phyloP scores from a whole-genome alignment of 2,329 filamentous ascomycete species.

The Aschersonia sp. region DNA sequence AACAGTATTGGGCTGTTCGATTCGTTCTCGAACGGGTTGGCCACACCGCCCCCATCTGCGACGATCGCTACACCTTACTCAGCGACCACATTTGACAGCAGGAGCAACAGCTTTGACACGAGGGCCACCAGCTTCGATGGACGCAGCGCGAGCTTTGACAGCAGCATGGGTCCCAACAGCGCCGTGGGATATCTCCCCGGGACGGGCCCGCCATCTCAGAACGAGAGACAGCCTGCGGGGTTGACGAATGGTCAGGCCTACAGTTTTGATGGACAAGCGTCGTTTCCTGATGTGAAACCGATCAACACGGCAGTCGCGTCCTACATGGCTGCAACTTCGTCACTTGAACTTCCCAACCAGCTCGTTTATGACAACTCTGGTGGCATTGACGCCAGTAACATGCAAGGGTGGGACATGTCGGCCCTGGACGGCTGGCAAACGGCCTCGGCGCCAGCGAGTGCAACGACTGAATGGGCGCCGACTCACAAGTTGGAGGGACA shows the following conservation, averaged over 20 bases:
- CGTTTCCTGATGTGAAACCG: conserved; percentile 20
- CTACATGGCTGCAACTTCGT: conserved; percentile 15
- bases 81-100: conserved; percentile 6
- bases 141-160: conserved; percentile 25
- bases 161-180: conserved; percentile 14
- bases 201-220: conserved; percentile 10
- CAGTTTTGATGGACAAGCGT: conserved; percentile 15
- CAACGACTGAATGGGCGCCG: conserved; percentile 18
- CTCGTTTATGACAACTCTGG: conserved; percentile 20
- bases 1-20: conserved; percentile 29
- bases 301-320: conserved; percentile 14
- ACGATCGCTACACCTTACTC: conserved; percentile 32
- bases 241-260: conserved; percentile 15
- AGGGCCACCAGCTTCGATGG: conserved; percentile 3
- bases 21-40: conserved; percentile 35
- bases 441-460: conserved; percentile 9
- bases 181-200: conserved; percentile 17
- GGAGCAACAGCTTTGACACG: conserved; percentile 24
- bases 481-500: conserved; percentile 15
- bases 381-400: conserved; percentile 13
- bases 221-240: conserved; percentile 11
- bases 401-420: conserved; percentile 24
- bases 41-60: conserved; percentile 42
- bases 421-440: conserved; percentile 19
- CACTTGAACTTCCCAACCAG: conserved; percentile 17